Evolutionary conservation across 2,329 filamentous ascomycete genomes (phyloP).

Genomic region (Calonectria fujianensis): DNA sequence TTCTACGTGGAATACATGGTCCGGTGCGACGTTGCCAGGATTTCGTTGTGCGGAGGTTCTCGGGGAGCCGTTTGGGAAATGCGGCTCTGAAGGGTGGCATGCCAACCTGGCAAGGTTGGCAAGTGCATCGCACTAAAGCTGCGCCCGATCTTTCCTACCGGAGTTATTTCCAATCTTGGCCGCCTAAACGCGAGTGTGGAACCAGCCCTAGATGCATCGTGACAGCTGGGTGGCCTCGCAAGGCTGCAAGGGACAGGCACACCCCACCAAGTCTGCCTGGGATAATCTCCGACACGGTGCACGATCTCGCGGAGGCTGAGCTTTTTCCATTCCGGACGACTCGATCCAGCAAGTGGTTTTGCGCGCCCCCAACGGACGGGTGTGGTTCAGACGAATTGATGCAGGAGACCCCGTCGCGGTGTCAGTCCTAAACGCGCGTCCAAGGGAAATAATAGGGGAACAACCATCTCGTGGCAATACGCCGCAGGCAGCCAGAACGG

Average conservation of each 20-base stretch:
- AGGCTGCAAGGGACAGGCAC: neutral
- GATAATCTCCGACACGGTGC: neutral
- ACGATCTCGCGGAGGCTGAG: neutral
- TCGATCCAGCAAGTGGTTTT: neutral
- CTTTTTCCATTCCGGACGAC: neutral
- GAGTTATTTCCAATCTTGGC: neutral
- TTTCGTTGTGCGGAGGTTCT: neutral
- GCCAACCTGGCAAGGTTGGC: neutral
- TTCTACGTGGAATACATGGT: neutral
- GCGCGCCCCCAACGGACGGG: too few relatives aligned
- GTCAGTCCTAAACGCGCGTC: neutral
- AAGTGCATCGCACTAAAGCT: neutral
- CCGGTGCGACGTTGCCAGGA: neutral
- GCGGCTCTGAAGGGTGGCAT: neutral
- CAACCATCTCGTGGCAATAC: neutral
- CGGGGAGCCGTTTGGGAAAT: neutral
- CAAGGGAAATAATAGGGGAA: neutral
- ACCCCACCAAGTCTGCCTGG: neutral
- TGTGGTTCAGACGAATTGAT: neutral
- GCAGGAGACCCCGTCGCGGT: neutral
- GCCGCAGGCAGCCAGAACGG: neutral
- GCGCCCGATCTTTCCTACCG: neutral
- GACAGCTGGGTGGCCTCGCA: neutral
- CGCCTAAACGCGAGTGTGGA: neutral
- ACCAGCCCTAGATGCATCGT: neutral